phyloP scores from a whole-genome alignment of 2,329 filamentous ascomycete species.

The Aspergillus fumigatus region DNA sequence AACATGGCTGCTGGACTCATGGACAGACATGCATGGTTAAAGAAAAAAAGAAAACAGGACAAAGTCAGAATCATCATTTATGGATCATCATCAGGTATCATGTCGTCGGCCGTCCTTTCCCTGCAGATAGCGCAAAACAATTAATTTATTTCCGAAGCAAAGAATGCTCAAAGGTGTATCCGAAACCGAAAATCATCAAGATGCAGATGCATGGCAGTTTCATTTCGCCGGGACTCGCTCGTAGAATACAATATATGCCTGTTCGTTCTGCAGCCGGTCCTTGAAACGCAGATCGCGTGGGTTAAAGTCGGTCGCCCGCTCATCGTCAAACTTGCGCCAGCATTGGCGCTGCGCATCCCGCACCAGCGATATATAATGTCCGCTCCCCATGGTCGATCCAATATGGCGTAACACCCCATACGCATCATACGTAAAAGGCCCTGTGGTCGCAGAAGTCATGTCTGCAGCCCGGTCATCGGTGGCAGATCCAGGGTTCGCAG shows the following conservation, averaged over 20 bases:
- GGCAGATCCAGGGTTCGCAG: slow-evolving; percentile 31
- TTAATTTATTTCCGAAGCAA: neutral
- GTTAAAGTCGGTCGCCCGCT: slow-evolving; percentile 52
- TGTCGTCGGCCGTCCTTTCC: neutral
- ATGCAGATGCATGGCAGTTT: slow-evolving; percentile 10
- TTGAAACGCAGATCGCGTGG: slow-evolving; percentile 46
- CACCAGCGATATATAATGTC: slow-evolving; percentile 75
- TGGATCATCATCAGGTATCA: neutral
- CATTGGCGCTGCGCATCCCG: slow-evolving; percentile 54
- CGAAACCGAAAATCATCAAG: neutral
- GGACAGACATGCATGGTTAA: neutral
- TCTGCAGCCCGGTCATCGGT: slow-evolving; percentile 41
- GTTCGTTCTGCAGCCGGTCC: slow-evolving; percentile 56
- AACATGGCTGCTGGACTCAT: neutral
- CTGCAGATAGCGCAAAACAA: slow-evolving; percentile 2
- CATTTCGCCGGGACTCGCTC: slow-evolving; percentile 46
- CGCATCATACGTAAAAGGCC: slow-evolving; percentile 72
- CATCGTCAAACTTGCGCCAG: slow-evolving; percentile 61
- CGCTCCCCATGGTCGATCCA: slow-evolving; percentile 62
- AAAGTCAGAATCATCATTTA: slow-evolving; percentile 2
- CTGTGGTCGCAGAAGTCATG: slow-evolving; percentile 43
- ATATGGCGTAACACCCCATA: slow-evolving; percentile 80
- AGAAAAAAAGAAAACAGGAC: neutral
- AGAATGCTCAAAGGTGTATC: neutral
- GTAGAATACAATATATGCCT: slow-evolving; percentile 64